Base-by-base conservation (phyloP, 2,329 filamentous ascomycete genomes). In the Cylindrodendrum hubeiense region DNA sequence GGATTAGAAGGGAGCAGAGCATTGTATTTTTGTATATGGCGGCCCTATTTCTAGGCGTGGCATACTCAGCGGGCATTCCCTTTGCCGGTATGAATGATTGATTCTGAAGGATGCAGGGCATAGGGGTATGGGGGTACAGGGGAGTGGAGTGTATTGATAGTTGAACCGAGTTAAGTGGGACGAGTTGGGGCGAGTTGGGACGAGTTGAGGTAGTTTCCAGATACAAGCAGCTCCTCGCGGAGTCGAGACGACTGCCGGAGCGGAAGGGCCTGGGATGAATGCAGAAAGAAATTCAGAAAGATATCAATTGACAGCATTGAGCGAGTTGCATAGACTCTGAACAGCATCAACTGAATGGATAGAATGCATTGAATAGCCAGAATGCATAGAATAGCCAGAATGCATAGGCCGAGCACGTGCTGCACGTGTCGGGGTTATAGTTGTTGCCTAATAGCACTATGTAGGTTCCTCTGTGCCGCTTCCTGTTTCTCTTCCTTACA, bases 1-100 rank as follows among this genome's bases (percentile, higher is more conserved):
- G 46, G 44, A 15, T 53, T 46, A 49, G 39, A 37, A 30, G 47
- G 47, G 21, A 47, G 26, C 50, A 37, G 46, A 68, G 62, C 53
- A 66, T 53, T 71, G 56, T 71, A 64, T 73, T 69, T 69, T 73
- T 74, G 70, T 74, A 74, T 74, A 74, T 71, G 67, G 59, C 51
- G 56, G 49, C 54, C 51, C 19, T 49, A 68, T 60, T 47, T 43
- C 50, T 17, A 22, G 53, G 56, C 49, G 30, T 54, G 60, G 58
- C 43, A 67, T 49, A 62, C 47, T 55, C 49, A 64, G 51, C 60
- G 41, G 65, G 47, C 47, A 50, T 50, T 60, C 65, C 67, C 28
- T 56, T 53, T 58, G 67, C 66, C 55, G 66, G 57, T 64, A 66
- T 61, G 54, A 61, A 53, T 41, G 30, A 58, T 28, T 47, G 26